phyloP scores from a whole-genome alignment of 441 rosid genomes.

The Jatropha podagrica region DNA sequence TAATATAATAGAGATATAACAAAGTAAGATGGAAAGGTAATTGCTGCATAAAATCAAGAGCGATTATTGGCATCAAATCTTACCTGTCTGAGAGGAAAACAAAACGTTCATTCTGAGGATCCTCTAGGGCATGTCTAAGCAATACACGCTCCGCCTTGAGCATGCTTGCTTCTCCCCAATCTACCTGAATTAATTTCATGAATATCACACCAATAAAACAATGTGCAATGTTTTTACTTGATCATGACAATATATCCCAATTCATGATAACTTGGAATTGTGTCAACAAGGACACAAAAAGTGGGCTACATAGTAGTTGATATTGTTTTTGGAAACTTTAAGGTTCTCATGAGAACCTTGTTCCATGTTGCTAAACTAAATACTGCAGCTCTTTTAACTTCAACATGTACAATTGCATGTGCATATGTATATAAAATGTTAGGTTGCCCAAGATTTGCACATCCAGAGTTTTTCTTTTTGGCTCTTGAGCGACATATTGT shows the following conservation, averaged over 20 bases:
- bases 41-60: neutral
- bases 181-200: conserved; percentile 56
- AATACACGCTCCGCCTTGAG: conserved; percentile 90
- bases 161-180: conserved; percentile 98
- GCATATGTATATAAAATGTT: neutral
- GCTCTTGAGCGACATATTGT: neutral
- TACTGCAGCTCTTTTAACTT: neutral
- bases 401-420: neutral
- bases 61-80: conserved; percentile 23
- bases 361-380: neutral
- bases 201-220: conserved; percentile 13
- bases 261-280: neutral
- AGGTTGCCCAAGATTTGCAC: neutral
- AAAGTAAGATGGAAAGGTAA: neutral
- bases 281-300: neutral
- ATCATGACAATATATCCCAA: neutral
- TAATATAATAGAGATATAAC: neutral
- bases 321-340: neutral
- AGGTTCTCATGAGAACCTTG: neutral
- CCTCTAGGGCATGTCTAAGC: conserved; percentile 83
- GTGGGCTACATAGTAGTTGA: neutral
- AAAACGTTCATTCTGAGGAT: conserved; percentile 74
- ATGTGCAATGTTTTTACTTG: neutral
- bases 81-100: conserved; percentile 97
- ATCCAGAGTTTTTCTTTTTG: neutral